Base-by-base conservation (phyloP, 768 basidiomycete genomes). In the Suillus plorans region DNA sequence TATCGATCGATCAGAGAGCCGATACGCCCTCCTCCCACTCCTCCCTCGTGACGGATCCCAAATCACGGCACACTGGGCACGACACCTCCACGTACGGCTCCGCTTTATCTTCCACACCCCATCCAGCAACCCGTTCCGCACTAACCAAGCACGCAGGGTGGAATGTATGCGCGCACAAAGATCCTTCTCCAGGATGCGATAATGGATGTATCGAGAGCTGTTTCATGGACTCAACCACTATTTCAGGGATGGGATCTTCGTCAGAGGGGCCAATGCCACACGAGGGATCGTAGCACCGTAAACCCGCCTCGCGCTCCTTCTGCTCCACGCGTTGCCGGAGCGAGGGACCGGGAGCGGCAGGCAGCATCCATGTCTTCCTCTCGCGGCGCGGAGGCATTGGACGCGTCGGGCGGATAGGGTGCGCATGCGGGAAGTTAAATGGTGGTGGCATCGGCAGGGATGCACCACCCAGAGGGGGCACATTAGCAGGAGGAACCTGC, bases 231-330 rank as follows among this genome's bases (percentile, higher is more conserved):
- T 63, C 25, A 10, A 70, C 73, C 0, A 72, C 69, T 20, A 73
- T 60, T 59, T 72, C 73, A 7, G 81, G 74, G 52, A 76, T 76
- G 16, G 89, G 89, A 50, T 90, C 89, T 18, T 91, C 90, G 63
- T 91, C 90, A 16, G 85, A 86, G 8, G 90, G 90, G 0, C 90
- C 92, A 36, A 92, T 72, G 3, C 89, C 90, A 73, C 92, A 94
- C 65, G 85, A 86, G 36, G 86, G 76, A 69, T 92, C 91, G 45
- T 79, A 85, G 72, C 92, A 94, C 58, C 92, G 80, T 69, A 91
- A 71, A 1, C 90, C 91, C 25, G 84, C 82, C 72, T 91, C 89
- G 25, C 88, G 84, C 74, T 93, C 92, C 63, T 85, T 81, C 64
- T 84, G 82, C 74, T 94, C 92, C 20, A 94, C 80, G 7, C 87